These are phyloP conservation scores for Cyclanthera cordifolia DNA, from an alignment of 306 rosid genomes.

Conservation along the genomic window DNA sequence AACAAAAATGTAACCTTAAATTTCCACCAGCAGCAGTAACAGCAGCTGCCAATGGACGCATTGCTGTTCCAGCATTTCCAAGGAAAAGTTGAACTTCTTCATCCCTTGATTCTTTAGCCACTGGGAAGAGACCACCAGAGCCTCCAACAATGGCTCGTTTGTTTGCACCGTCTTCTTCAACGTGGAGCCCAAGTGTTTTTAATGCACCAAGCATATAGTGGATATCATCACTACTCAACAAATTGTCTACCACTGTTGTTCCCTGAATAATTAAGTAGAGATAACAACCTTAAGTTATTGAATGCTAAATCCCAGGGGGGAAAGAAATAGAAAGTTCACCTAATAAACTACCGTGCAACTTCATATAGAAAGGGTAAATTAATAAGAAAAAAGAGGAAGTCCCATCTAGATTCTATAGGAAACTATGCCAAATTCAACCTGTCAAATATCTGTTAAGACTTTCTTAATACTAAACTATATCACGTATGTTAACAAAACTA, in stretches of 20 bases:
- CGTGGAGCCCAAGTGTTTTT: constrained; percentile 62
- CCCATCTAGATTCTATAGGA: background rate
- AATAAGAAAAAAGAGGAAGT: background rate
- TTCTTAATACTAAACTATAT: background rate
- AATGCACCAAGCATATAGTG: constrained; percentile 94
- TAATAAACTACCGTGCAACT: background rate
- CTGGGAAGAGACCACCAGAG: constrained; percentile 77
- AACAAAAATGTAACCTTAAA: constrained; percentile 38
- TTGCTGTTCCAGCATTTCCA: constrained; percentile 99
- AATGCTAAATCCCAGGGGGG: background rate
- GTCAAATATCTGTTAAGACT: background rate
- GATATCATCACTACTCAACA: constrained; percentile 80
- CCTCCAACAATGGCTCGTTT: constrained; percentile 86
- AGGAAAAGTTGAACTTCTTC: constrained; percentile 84
- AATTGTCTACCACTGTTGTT: constrained; percentile 88
- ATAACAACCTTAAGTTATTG: background rate
- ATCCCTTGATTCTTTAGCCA: constrained; percentile 39
- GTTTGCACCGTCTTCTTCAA: constrained; percentile 60
- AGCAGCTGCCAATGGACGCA: constrained; percentile 97
- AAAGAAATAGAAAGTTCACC: background rate
- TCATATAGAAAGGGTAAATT: background rate
- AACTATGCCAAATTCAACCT: background rate
- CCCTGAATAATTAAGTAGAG: constrained; percentile 40
- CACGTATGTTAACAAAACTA: background rate
- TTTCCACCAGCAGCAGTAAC: constrained; percentile 91